phyloP scores from a whole-genome alignment of 2,329 filamentous ascomycete species.

The Ascochyta koolunga region DNA sequence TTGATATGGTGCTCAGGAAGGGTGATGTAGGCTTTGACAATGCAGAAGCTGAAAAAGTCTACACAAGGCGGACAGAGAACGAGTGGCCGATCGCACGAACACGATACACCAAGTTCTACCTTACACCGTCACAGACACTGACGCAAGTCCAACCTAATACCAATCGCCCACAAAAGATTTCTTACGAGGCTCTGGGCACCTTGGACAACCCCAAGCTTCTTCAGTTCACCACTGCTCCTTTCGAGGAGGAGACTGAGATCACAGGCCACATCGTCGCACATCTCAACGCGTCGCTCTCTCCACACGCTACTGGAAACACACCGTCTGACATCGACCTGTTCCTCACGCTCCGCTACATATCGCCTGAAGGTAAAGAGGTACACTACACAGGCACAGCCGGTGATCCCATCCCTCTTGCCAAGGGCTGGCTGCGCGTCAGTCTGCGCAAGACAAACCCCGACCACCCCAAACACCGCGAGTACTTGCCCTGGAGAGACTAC shows the following conservation, averaged over 20 bases:
- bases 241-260: constrained; percentile 70
- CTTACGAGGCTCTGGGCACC: constrained; percentile 65
- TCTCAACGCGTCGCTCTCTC: constrained; percentile 64
- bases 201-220: constrained; percentile 61
- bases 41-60: constrained; percentile 63
- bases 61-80: constrained; percentile 60
- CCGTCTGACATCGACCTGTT: constrained; percentile 68
- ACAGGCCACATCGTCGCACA: constrained; percentile 71
- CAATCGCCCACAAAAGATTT: constrained; percentile 51
- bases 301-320: constrained; percentile 46
- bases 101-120: constrained; percentile 66
- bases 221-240: constrained; percentile 64
- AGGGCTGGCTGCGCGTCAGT: constrained; percentile 68
- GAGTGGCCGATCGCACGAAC: constrained; percentile 73
- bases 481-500: constrained; percentile 66
- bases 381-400: constrained; percentile 70
- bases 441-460: constrained; percentile 60
- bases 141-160: constrained; percentile 38
- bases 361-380: constrained; percentile 61
- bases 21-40: constrained; percentile 72
- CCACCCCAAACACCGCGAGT: constrained; percentile 59
- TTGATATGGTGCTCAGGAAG: constrained; percentile 67
- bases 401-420: constrained; percentile 66
- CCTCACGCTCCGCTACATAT: constrained; percentile 65
- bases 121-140: constrained; percentile 58